Percentiles rank a stretch among this genome's conserved stretches.
Evolutionary conservation across 2,329 filamentous ascomycete species (phyloP).

Genomic region (Ophiostoma quercus): DNA sequence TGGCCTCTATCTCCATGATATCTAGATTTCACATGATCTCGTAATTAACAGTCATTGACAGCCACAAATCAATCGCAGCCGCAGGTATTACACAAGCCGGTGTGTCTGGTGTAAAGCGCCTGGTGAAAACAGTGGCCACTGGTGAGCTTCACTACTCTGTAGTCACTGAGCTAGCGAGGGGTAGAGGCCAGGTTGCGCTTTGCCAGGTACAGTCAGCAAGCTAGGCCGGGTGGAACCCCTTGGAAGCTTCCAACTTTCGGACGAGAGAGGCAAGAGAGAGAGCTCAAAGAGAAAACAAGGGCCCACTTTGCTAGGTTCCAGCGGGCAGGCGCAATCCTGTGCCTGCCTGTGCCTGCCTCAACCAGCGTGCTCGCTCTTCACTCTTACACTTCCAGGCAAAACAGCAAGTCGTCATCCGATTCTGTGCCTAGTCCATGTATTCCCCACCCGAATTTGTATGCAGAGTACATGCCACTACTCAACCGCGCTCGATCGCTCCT

Average conservation of each 20-base stretch:
- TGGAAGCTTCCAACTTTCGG: slow-evolving; percentile 27
- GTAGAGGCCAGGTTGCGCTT: slow-evolving; percentile 12
- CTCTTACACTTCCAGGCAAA: slow-evolving; percentile 16
- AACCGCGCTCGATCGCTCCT: slow-evolving; percentile 11
- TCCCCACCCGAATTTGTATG: slow-evolving; percentile 4
- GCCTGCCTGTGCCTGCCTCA: slow-evolving; percentile 9
- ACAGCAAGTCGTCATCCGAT: slow-evolving; percentile 33
- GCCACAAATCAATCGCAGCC: background rate
- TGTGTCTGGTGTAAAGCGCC: background rate
- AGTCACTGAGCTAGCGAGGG: background rate
- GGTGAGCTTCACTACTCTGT: background rate
- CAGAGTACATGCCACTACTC: slow-evolving; percentile 20
- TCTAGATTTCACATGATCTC: background rate
- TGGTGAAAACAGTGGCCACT: no score
- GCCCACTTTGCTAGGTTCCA: slow-evolving; percentile 22
- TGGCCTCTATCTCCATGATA: background rate
- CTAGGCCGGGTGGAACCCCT: slow-evolving; percentile 26
- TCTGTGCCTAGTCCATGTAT: slow-evolving; percentile 31
- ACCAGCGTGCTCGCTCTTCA: slow-evolving; percentile 19
- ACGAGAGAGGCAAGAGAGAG: no score
- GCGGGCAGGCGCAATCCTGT: slow-evolving; percentile 18
- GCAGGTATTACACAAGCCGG: no score
- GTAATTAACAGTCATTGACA: background rate
- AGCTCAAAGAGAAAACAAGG: background rate
- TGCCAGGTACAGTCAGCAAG: slow-evolving; percentile 16